A percentile compares a stretch with the other conserved stretches of the same genome.
Conservation (phyloP, 805 yeast genomes). For the Candida awuae region DNA sequence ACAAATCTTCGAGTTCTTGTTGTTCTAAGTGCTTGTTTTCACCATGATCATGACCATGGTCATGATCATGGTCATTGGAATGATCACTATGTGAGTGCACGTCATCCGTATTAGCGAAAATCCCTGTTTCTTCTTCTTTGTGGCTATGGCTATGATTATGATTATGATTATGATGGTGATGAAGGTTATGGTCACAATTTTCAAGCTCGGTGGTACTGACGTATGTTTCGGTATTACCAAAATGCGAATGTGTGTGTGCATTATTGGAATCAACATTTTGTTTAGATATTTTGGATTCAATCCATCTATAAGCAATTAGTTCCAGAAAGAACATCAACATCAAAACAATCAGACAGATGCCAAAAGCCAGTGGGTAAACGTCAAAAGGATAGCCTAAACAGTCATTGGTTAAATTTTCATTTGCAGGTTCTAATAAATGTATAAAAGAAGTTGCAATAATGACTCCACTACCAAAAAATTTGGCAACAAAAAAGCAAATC, state of each 20-base stretch:
- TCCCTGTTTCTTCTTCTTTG: neutral
- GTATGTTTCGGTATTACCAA: constrained; percentile 35
- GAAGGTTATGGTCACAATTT: neutral
- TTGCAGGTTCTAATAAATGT: constrained; percentile 65
- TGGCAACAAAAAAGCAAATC: constrained; percentile 59
- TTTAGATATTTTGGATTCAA: constrained; percentile 29
- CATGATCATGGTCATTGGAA: neutral
- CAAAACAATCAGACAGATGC: constrained; percentile 41
- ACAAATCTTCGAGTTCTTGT: no score
- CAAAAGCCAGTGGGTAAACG: constrained; percentile 49
- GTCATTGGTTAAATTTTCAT: constrained; percentile 43
- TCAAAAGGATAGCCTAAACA: constrained; percentile 58
- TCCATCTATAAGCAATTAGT: constrained; percentile 38
- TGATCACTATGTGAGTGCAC: no score
- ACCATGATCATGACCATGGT: constrained; percentile 8
- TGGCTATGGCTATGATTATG: neutral
- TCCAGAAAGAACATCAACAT: constrained; percentile 47
- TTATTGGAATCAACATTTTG: constrained; percentile 17
- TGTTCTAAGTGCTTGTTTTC: constrained; percentile 4
- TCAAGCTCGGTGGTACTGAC: constrained; percentile 7
- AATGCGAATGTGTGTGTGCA: constrained; percentile 46
- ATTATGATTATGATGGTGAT: neutral
- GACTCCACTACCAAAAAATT: constrained; percentile 79
- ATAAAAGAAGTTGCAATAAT: constrained; percentile 76
- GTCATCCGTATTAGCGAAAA: no score